phyloP scores from a whole-genome alignment of 805 yeast genomes.

The Isabelozyma pseudorhagii region DNA sequence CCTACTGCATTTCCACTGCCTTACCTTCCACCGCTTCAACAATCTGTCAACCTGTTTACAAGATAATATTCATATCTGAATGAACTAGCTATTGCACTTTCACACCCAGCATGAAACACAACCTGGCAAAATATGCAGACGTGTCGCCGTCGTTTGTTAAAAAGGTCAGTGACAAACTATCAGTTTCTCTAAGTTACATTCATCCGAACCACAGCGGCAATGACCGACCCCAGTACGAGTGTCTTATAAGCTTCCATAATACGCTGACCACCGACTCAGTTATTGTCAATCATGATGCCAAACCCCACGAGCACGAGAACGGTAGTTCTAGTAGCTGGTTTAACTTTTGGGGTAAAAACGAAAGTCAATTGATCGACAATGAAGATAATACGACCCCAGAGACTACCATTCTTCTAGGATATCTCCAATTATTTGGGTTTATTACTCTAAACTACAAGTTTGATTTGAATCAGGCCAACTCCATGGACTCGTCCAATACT shows the following conservation, averaged over 20 bases:
- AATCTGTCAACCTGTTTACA: too few species aligned
- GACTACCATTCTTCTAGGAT: slow-evolving; percentile 26
- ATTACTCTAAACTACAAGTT: slow-evolving; percentile 36
- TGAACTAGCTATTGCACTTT: too few species aligned
- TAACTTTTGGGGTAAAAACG: slow-evolving; percentile 5
- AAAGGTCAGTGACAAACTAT: slow-evolving; percentile 16
- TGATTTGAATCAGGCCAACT: slow-evolving; percentile 10
- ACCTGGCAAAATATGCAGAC: background rate
- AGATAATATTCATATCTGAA: too few species aligned
- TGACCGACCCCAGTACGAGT: background rate
- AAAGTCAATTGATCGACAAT: background rate
- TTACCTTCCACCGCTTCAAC: too few species aligned
- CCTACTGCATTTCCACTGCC: too few species aligned
- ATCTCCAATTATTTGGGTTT: slow-evolving; percentile 38
- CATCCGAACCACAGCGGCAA: background rate
- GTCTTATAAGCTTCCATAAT: slow-evolving; percentile 16
- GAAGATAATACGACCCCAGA: background rate
- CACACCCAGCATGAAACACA: background rate
- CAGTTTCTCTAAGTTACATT: slow-evolving; percentile 11
- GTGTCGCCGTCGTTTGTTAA: slow-evolving; percentile 11
- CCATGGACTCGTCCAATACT: slow-evolving; percentile 6
- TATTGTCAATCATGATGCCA: background rate
- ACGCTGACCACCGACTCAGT: slow-evolving; percentile 5
- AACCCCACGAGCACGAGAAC: background rate
- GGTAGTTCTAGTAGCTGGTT: slow-evolving; percentile 11